Percentiles rank a stretch among this genome's conserved stretches.
phyloP scores from a whole-genome alignment of 1,139 yeast genomes.

The Candida glucosophila region DNA sequence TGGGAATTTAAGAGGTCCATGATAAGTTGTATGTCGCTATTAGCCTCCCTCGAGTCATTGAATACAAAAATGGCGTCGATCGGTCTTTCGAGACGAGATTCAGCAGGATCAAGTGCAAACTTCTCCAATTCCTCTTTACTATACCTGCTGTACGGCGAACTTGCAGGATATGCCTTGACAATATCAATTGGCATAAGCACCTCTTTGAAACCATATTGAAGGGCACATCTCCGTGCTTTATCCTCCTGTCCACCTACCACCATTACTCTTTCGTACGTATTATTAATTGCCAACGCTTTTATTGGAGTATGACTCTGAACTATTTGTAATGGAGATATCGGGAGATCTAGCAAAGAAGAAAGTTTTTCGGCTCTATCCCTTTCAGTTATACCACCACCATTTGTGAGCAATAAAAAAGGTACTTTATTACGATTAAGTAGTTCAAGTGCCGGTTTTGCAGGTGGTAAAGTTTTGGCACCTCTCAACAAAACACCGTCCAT shows the following conservation, averaged over 20 bases:
- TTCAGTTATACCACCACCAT: conserved; percentile 88
- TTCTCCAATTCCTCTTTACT: conserved; percentile 36
- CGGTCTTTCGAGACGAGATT: conserved; percentile 26
- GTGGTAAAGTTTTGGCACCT: conserved; percentile 62
- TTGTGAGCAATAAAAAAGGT: conserved; percentile 81
- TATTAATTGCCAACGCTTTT: conserved; percentile 42
- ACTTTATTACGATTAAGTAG: conserved; percentile 46
- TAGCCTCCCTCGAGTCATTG: conserved; percentile 89
- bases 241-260: conserved; percentile 83
- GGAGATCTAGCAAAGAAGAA: conserved; percentile 39
- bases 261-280: conserved; percentile 50
- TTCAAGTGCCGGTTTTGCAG: conserved; percentile 58
- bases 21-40: conserved; percentile 74
- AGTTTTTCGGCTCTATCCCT: conserved; percentile 49
- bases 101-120: conserved; percentile 34
- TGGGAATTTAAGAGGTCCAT: conserved; percentile 63
- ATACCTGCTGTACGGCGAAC: conserved; percentile 68
- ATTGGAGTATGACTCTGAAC: conserved; percentile 92
- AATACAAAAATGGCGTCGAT: conserved; percentile 80
- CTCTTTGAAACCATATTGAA: conserved; percentile 69
- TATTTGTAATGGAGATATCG: conserved; percentile 55
- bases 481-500: conserved; percentile 92
- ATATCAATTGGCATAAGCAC: conserved; percentile 75
- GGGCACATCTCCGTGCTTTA: conserved; percentile 61
- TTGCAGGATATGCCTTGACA: conserved; percentile 43